These are phyloP conservation scores for Cryptococcus sp. DNA, from an alignment of 1,284 basidiomycete genomes.

Conservation along the genomic window DNA sequence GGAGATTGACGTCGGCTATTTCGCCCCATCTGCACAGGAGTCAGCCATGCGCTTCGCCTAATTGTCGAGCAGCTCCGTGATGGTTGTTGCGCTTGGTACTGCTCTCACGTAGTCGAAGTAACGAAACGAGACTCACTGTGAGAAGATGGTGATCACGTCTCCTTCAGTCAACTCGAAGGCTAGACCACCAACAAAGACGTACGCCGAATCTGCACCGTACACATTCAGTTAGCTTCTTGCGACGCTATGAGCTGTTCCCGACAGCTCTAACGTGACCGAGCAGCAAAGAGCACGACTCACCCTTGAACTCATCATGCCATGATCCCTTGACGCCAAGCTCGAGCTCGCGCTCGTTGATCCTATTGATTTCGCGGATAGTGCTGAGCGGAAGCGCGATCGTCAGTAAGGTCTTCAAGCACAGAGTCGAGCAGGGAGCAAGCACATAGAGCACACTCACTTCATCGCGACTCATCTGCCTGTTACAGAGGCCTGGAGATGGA, in stretches of 20 bases:
- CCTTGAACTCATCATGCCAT: slow-evolving; percentile 97
- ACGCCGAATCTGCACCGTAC: slow-evolving; percentile 75
- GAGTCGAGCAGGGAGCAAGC: too few species aligned
- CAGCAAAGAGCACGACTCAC: slow-evolving; percentile 50
- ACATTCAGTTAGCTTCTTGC: background rate
- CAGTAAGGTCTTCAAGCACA: too few species aligned
- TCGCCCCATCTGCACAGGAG: slow-evolving; percentile 79
- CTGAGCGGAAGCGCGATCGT: too few species aligned
- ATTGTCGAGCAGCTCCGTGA: too few species aligned
- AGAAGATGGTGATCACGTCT: slow-evolving; percentile 96
- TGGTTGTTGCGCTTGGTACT: background rate
- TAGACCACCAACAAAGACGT: slow-evolving; percentile 88
- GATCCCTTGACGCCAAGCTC: slow-evolving; percentile 75
- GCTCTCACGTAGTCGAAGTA: background rate
- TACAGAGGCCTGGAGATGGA: too few species aligned
- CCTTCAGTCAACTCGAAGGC: slow-evolving; percentile 89
- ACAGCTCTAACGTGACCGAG: background rate
- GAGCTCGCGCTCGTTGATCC: slow-evolving; percentile 91
- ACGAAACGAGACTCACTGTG: slow-evolving; percentile 69
- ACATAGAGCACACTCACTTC: too few species aligned
- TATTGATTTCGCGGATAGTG: slow-evolving; percentile 87
- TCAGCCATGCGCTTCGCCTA: background rate
- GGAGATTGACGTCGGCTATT: slow-evolving; percentile 91
- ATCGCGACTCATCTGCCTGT: too few species aligned
- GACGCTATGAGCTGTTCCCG: background rate